Base-by-base conservation (phyloP, 1,284 basidiomycete species). In the Coniophora puteana region DNA sequence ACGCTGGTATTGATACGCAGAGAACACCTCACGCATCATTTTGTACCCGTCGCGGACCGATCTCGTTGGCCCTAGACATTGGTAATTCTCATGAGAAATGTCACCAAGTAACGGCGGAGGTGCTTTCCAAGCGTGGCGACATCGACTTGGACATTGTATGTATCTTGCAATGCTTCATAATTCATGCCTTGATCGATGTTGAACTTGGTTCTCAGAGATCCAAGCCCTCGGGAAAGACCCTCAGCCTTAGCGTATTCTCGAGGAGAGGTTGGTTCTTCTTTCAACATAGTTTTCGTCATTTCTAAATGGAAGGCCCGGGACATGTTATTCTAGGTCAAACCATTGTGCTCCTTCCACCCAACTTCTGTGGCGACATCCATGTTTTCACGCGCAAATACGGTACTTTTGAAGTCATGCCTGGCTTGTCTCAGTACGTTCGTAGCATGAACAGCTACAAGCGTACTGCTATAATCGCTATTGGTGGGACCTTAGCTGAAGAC, bases 1-100 rank as follows among this genome's bases (percentile, higher is more conserved):
- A n/a, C n/a, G n/a, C n/a, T n/a, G n/a, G n/a, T n/a, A n/a, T n/a
- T n/a, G n/a, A n/a, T n/a, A n/a, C n/a, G n/a, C n/a, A n/a, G n/a
- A n/a, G n/a, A n/a, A 53, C 51, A 36, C 64, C 67, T 10, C 57
- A 67, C 48, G 60, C 66, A 27, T 66, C 66, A 25, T 66, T 69
- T 51, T 63, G 58, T 8, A 61, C 69, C 36, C 60, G 63, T 29
- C 59, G 65, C 24, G 68, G 65, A 12, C 46, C 55, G 14, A 63
- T 71, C 23, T 53, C 55, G 3, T 38, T 72, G 25, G 53, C 62
- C 38, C 50, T 69, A 8, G 66, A 55, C 3, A 64, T 62, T 10
- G 59, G 57, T 22, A 63, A 62, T 26, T 57, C 62, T 40, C 55
- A 51, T 22, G 46, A 34, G n/a, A 47, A 46, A 17, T 40, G 40